Conservation (phyloP, 768 basidiomycete species). For the Psilocybe azurescens region DNA sequence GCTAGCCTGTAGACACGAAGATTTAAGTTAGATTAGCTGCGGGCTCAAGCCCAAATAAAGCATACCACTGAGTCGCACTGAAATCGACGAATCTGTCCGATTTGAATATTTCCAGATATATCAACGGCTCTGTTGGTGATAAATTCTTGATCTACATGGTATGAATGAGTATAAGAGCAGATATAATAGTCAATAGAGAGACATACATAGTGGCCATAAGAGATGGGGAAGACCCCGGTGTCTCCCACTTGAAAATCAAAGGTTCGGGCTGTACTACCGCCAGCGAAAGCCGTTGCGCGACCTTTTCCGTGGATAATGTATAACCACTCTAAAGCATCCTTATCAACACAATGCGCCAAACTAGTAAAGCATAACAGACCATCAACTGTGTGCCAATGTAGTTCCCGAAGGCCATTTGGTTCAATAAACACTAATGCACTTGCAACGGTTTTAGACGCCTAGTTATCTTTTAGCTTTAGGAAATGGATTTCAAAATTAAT, state of each 20-base stretch:
- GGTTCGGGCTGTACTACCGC: background rate
- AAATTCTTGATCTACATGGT: background rate
- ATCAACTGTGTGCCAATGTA: slow-evolving; percentile 1
- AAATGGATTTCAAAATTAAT: background rate
- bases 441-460: background rate
- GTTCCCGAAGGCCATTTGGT: background rate
- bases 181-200: background rate
- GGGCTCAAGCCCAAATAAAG: background rate
- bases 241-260: slow-evolving; percentile 2
- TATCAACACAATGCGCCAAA: background rate
- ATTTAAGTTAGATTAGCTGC: background rate
- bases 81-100: slow-evolving; percentile 2
- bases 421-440: background rate
- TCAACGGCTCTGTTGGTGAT: background rate
- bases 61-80: slow-evolving; percentile 1
- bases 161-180: too few relatives aligned
- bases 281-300: background rate
- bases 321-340: background rate
- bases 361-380: background rate
- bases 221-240: background rate
- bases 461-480: background rate
- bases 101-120: slow-evolving; percentile 1
- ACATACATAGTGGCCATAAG: slow-evolving; percentile 1
- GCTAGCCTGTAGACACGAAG: background rate
- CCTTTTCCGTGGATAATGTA: slow-evolving; percentile 2